Conservation (phyloP, 1,284 basidiomycete genomes). For the Sphaerobolus stellatus region DNA sequence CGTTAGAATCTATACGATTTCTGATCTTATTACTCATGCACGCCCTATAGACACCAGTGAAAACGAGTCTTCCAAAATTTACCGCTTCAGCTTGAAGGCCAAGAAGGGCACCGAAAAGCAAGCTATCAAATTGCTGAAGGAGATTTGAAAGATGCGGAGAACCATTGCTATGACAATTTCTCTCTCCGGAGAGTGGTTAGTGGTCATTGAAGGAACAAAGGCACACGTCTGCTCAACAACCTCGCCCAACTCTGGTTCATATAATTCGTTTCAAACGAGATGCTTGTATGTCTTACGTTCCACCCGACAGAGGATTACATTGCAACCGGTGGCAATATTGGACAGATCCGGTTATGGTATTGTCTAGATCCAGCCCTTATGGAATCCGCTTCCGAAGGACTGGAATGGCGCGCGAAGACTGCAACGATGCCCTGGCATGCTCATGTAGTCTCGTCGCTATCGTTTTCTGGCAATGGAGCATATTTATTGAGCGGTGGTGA, state of each 20-base stretch:
- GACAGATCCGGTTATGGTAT: conserved; percentile 90
- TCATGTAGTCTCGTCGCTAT: conserved; percentile 87
- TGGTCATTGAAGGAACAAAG: conserved; percentile 78
- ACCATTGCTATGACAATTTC: conserved; percentile 70
- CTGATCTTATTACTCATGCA: conserved; percentile 14
- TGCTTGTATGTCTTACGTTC: conserved; percentile 84
- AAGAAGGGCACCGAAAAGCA: conserved; percentile 42
- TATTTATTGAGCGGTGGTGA: conserved; percentile 95
- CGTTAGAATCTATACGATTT: conserved; percentile 35
- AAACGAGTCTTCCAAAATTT: conserved; percentile 56
- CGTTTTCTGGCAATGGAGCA: conserved; percentile 89
- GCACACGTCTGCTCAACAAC: conserved; percentile 72
- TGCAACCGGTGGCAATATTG: conserved; percentile 88
- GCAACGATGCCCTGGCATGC: conserved; percentile 96
- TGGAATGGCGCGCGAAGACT: conserved; percentile 77
- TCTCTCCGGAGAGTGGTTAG: conserved; percentile 78
- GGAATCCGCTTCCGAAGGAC: conserved; percentile 31
- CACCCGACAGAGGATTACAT: conserved; percentile 93
- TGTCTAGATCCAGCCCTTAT: conserved; percentile 60
- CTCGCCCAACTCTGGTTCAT: conserved; percentile 69
- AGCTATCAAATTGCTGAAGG: conserved; percentile 52
- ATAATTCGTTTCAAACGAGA: conserved; percentile 80
- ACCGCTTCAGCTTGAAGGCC: conserved; percentile 59
- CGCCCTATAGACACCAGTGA: neutral
- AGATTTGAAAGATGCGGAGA: conserved; percentile 51